Evolutionary conservation across 768 basidiomycete species (phyloP), one percentile per base, ranked within the genome.

Genomic region (Naganishia kalamii): DNA sequence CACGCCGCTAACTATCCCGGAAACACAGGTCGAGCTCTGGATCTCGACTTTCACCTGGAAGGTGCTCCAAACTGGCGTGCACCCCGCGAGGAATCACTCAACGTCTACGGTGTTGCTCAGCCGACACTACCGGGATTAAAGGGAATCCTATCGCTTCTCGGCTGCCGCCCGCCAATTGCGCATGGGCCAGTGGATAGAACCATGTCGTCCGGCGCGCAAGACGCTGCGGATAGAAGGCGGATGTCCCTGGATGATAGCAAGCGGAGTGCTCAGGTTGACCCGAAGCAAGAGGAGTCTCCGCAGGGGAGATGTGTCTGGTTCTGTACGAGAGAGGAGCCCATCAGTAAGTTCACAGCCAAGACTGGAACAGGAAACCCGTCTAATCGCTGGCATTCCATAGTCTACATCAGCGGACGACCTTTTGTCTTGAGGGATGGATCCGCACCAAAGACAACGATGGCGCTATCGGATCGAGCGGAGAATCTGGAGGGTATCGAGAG

Each of bases 11-110:
- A 40, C 35, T 21, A 51, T 54, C 71, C 52, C 68, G n/a, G 51
- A 35, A 21, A 29, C 62, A 54, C 66, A 91, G 90, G 90, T 46
- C 85, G 92, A 68, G 92, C 92, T 3, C 81, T 92, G 46, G 90
- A 94, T 74, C 84, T 98, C 1, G 91, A 94, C 72, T 82, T 97
- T 29, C 90, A 89, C 65, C 83, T 99, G 10, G 88, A 92, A 73
- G 94, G 96, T 35, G 94, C 94, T 19, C 92, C 94, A 3, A 97
- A 98, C 79, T 97, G 98, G 75, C 82, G 96, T 69, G 86, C 88
- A 13, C 88, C 92, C 10, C 83, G 85, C 57, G 83, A 86, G 51
- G 87, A 86, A 29, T 84, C 85, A 63, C 82, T 97, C 35, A 94
- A 93, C 70, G 91, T 99, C 1, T 98, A 88, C 74, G 96, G 94